phyloP scores from a whole-genome alignment of 495 filamentous ascomycete species.

The Penicillium egyptiacum region DNA sequence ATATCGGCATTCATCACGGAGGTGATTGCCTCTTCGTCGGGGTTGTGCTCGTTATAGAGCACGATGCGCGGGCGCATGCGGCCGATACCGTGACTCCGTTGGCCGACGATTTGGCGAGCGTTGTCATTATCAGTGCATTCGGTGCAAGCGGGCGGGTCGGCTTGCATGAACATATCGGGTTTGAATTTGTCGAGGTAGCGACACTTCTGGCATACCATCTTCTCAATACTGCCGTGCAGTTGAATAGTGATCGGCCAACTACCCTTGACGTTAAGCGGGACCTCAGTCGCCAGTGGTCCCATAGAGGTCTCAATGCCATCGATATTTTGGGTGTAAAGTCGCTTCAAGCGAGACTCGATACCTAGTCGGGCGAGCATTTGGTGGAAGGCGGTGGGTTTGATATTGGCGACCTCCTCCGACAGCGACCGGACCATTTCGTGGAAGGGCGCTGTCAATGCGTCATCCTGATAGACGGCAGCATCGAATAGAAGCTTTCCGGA shows the following conservation, averaged over 20 bases:
- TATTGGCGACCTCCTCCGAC: conserved; percentile 68
- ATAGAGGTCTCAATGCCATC: conserved; percentile 90
- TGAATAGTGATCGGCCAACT: conserved; percentile 94
- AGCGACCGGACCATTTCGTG: conserved; percentile 93
- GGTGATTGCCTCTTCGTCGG: conserved; percentile 93
- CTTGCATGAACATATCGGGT: conserved; percentile 75
- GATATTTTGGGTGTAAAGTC: conserved; percentile 94
- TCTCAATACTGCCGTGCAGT: conserved; percentile 88
- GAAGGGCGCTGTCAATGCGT: conserved; percentile 81
- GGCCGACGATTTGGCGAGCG: conserved; percentile 75
- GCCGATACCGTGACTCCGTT: conserved; percentile 92
- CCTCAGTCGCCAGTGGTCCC: conserved; percentile 70
- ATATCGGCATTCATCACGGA: conserved; percentile 83
- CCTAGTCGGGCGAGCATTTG: conserved; percentile 88
- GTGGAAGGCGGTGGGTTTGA: conserved; percentile 86
- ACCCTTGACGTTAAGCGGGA: conserved; percentile 73
- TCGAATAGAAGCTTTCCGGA: conserved; percentile 97
- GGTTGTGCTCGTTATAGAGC: conserved; percentile 95
- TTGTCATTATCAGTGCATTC: conserved; percentile 73
- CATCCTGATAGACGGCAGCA: conserved; percentile 93
- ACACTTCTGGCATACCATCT: conserved; percentile 97
- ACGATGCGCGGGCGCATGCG: conserved; percentile 90
- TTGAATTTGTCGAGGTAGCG: conserved; percentile 73
- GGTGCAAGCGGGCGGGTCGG: conserved; percentile 77
- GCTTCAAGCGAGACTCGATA: conserved; percentile 83